phyloP scores from a whole-genome alignment of 129 eudicot species.

The sunflower (Helianthus annuus) region HanXRQr2.0-SUNRISE NC_035436.2:6555331-6555830 shows the following conservation, averaged over 20 bases:
- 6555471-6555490: background rate
- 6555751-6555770: background rate
- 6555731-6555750: conserved; percentile 97
- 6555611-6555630: conserved; percentile 98
- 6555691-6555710: conserved; percentile 96
- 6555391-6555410: conserved; percentile 97
- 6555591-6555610: conserved; percentile 97
- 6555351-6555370: conserved; percentile 89
- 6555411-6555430: conserved; percentile 45
- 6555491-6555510: conserved; percentile 96
- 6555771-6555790: background rate
- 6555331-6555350: conserved; percentile 95
- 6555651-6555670: conserved; percentile 90
- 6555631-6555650: conserved; percentile 88
- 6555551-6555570: conserved; percentile 93
- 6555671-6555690: conserved; percentile 91
- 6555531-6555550: conserved; percentile 97
- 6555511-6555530: conserved; percentile 92
- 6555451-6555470: background rate
- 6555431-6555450: background rate
- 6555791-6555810: conserved; percentile 17
- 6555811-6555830: conserved; percentile 42
- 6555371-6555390: conserved; percentile 95
- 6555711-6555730: conserved; percentile 99
- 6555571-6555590: conserved; percentile 79